Conservation (phyloP, 2,329 filamentous ascomycete genomes). For the Cercospora citrullina region DNA sequence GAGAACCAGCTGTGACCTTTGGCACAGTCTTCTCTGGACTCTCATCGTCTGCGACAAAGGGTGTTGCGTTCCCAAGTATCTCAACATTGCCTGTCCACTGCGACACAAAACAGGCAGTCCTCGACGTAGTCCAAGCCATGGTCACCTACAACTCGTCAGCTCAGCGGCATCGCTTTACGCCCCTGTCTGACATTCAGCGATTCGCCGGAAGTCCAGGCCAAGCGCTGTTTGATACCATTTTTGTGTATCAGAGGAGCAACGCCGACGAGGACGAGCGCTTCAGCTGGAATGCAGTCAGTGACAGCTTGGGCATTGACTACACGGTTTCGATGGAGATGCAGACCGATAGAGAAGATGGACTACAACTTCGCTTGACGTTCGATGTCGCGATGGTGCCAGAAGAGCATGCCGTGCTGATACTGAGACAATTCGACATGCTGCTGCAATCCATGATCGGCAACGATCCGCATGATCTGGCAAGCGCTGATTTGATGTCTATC, state of each 20-base stretch:
- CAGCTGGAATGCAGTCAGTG: slow-evolving; percentile 63
- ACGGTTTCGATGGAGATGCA: slow-evolving; percentile 78
- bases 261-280: slow-evolving; percentile 21
- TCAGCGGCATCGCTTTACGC: slow-evolving; percentile 69
- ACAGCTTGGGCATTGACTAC: slow-evolving; percentile 73
- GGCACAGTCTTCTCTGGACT: slow-evolving; percentile 79
- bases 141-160: slow-evolving; percentile 65
- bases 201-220: slow-evolving; percentile 66
- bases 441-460: slow-evolving; percentile 58
- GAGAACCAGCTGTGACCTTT: slow-evolving; percentile 72
- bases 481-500: slow-evolving; percentile 52
- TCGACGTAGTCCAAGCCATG: slow-evolving; percentile 60
- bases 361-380: slow-evolving; percentile 68
- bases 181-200: slow-evolving; percentile 70
- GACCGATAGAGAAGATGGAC: slow-evolving; percentile 47
- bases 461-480: background rate
- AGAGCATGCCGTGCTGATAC: slow-evolving; percentile 66
- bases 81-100: slow-evolving; percentile 74
- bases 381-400: slow-evolving; percentile 63
- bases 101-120: slow-evolving; percentile 56
- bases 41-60: slow-evolving; percentile 58
- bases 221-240: slow-evolving; percentile 77
- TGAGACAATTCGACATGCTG: slow-evolving; percentile 70
- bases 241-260: slow-evolving; percentile 71
- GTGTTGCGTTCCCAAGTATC: slow-evolving; percentile 73